Evolutionary conservation across 352 stramenopile genomes (phyloP).

Genomic region (Phytopythium ostracodes): DNA sequence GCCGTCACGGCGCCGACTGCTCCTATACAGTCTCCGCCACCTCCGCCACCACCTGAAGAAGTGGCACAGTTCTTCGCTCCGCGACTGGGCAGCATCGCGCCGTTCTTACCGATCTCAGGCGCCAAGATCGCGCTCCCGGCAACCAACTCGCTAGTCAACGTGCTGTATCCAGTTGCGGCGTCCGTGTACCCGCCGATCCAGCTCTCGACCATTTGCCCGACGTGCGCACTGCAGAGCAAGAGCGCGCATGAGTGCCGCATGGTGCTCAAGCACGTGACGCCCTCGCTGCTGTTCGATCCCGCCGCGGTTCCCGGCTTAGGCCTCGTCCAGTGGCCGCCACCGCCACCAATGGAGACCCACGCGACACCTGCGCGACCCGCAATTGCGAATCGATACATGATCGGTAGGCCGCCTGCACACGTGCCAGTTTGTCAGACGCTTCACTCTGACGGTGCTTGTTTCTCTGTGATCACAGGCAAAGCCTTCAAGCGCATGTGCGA

Average conservation of each 20-base stretch:
- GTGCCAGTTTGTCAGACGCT: not conserved
- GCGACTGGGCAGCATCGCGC: not conserved
- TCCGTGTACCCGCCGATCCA: slow-evolving; percentile 23
- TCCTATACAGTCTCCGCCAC: not conserved
- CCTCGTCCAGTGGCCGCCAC: slow-evolving; percentile 20
- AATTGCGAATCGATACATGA: slow-evolving; percentile 7
- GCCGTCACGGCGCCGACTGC: not conserved
- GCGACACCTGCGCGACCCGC: slow-evolving; percentile 20
- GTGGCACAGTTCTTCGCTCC: not conserved
- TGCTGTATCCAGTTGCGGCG: slow-evolving; percentile 35
- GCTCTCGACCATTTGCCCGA: slow-evolving; percentile 19
- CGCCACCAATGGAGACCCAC: slow-evolving; percentile 17
- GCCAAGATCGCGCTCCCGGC: slow-evolving; percentile 42
- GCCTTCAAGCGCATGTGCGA: slow-evolving; percentile 64
- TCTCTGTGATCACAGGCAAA: not conserved
- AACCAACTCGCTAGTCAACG: slow-evolving; percentile 28
- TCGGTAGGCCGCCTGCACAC: not conserved
- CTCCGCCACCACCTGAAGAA: not conserved
- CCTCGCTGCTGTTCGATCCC: slow-evolving; percentile 25
- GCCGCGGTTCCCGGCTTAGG: slow-evolving; percentile 14
- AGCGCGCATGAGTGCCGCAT: slow-evolving; percentile 24
- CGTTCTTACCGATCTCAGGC: not conserved
- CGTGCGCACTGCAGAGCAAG: slow-evolving; percentile 16
- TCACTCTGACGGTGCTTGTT: not conserved
- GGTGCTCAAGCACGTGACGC: slow-evolving; percentile 25